Base-by-base conservation (phyloP, 306 rosid species). In the Vigna trinervia region DNA sequence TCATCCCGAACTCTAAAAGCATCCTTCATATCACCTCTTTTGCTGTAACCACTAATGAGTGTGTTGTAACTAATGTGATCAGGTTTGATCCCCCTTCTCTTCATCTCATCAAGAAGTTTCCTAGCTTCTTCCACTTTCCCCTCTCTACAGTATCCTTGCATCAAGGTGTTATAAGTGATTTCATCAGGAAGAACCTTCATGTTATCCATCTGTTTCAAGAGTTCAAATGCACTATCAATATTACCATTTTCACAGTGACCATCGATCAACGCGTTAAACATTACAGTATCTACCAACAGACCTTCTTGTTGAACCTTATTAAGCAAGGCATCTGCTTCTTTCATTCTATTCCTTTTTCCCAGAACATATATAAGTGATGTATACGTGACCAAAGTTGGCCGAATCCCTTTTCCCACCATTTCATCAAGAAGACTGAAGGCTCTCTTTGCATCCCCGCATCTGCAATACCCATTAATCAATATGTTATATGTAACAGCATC, bases 111-210 rank as follows among this genome's bases (percentile, higher is more conserved):
- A 38, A 92, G 80, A 85, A 92, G 96, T 70, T 88, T 58, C 6
- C 89, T 86, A 68, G 98, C 97, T 82, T 91, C 97, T 77, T 94
- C 96, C 70, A 93, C 97, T 84, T 88, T 91, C 47, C 97, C 97
- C 53, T 63, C 86, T 83, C 93, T 91, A 71, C 93, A 91, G 51
- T 53, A 84, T 73, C 98, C 97, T 77, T 91, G 98, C 97, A 93
- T 93, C 81, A 93, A 87, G 54, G 96, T 87, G 80, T 93, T 93
- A 78, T 83, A 93, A 54, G 98, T 88, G 85, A 93, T 87, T 80
- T 86, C 98, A 81, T 94, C 97, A 2, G 94, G 89, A 41, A 54
- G 62, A 71, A 91, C 84, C 86, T 85, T 87, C 90, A 81, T 84
- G 65, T 41, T 76, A 67, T 90, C 91, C 96, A 92, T 94, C 85